Percentiles rank a stretch among this genome's conserved stretches.
Conservation (phyloP, 495 filamentous ascomycete genomes). For the Friedmanniomyces simplex region DNA sequence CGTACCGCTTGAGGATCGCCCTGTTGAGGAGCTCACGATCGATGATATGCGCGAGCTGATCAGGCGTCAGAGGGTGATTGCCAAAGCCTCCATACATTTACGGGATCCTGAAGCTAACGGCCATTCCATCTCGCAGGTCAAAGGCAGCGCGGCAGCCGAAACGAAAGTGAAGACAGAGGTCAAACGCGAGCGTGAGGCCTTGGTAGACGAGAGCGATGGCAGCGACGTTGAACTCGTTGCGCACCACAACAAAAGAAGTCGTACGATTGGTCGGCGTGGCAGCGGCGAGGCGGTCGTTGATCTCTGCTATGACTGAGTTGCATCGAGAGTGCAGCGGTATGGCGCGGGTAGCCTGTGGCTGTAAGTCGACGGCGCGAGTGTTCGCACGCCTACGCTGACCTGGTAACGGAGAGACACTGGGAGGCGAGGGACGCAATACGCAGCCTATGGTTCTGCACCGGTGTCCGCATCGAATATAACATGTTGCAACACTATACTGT, state of each 20-base stretch:
- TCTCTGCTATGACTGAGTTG: not conserved
- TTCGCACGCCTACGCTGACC: too few species aligned
- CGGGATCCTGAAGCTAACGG: not conserved
- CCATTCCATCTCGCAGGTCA: not conserved
- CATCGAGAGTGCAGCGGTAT: not conserved
- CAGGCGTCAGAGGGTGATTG: conserved; percentile 1
- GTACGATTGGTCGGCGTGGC: not conserved
- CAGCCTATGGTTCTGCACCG: too few species aligned
- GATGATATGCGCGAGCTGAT: conserved; percentile 12
- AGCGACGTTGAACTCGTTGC: not conserved
- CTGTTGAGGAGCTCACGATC: not conserved
- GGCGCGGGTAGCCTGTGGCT: not conserved
- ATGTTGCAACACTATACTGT: too few species aligned
- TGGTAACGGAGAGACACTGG: too few species aligned
- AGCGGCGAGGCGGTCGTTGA: not conserved
- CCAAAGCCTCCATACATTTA: not conserved
- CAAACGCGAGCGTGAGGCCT: conserved; percentile 1
- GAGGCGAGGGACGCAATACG: too few species aligned
- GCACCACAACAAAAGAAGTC: not conserved
- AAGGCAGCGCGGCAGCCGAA: not conserved
- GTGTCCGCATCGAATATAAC: too few species aligned
- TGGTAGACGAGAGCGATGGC: not conserved
- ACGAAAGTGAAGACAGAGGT: not conserved
- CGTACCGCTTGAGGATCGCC: conserved; percentile 14
- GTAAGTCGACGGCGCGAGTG: too few species aligned